Base-by-base conservation (phyloP, 805 yeast genomes). In the Torulaspora microellipsoides region DNA sequence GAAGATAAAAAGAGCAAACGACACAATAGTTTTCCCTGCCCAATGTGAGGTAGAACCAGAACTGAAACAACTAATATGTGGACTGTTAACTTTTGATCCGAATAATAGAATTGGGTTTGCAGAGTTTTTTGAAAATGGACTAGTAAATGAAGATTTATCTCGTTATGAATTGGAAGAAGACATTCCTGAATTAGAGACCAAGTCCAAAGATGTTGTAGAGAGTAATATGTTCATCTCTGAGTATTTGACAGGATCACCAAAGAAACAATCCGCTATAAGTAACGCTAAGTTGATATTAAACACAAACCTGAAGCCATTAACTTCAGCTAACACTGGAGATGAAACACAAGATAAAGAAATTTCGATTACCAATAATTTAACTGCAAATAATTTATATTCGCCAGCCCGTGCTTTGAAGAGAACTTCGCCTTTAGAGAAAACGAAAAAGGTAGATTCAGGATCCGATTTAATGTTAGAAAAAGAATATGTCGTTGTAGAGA, bases 401-500 rank as follows among this genome's bases (percentile, higher is more conserved):
- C 38, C 42, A 25, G 33, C 38, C 2, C 50, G 43, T 31, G 11
- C 38, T 8, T 15, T 34, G 31, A 39, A 34, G 30, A 32, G 46
- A 20, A 28, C 42, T 29, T 29, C 40, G 9, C 44, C 51, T 8
- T n/a, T 34, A 17, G 52, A 42, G 36, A 47, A 32, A 34, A 27
- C 42, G 27, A 49, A 27, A 34, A 45, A 38, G 28, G 39, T 38
- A 11, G 47, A 39, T 31, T 41, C 44, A 27, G 64, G 47, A 65
- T 72, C 69, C 15, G 85, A 80, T 41, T 58, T 75, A 15, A 71
- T 75, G 20, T 67, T 81, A 44, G 96, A 88, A 54, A 81, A 79
- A 52, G 97, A 89, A 57, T 91, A 91, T 55, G 98, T 91, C 28
- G 95, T 91, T 31, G 90, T 91, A 25, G 98, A 91, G 62, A 93